Percentiles rank a stretch among this genome's conserved stretches.
Conservation (phyloP, 129 eudicot genomes). For the Kitagawia praeruptora region DNA sequence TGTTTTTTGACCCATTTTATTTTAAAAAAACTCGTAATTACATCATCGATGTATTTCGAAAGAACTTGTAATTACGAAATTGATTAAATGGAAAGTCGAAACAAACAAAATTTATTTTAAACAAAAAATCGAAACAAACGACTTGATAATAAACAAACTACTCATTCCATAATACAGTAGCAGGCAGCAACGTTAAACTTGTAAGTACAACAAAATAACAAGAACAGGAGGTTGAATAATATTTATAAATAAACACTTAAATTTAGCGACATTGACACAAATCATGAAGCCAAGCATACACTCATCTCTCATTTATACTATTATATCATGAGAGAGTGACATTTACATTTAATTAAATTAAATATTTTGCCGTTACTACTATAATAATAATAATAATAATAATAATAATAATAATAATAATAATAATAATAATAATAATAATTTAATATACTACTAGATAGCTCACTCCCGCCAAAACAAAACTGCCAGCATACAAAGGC, state of each 20-base stretch:
- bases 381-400: background rate
- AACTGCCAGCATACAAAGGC: constrained; percentile 23
- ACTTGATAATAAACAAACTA: no score
- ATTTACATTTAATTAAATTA: background rate
- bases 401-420: background rate
- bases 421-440: background rate
- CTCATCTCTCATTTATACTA: constrained; percentile 1
- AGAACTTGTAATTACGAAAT: no score
- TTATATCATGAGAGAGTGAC: background rate
- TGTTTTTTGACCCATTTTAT: no score
- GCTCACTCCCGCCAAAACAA: constrained; percentile 25
- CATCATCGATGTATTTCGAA: no score
- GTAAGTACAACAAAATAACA: background rate
- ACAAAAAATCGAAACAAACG: no score
- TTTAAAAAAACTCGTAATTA: no score
- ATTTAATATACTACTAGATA: constrained; percentile 13
- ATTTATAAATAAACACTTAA: background rate
- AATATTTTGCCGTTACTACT: constrained; percentile 13
- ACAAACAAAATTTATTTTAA: no score
- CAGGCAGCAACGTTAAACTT: no score
- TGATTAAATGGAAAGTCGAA: no score
- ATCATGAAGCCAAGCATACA: constrained; percentile 1
- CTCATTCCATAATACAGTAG: no score
- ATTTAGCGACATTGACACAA: background rate
- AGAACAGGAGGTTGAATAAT: background rate